Percentiles rank a stretch among this genome's conserved stretches.
Evolutionary conservation across 2,329 filamentous ascomycete species (phyloP).

Genomic region (Calonectria pseudoreteaudii): DNA sequence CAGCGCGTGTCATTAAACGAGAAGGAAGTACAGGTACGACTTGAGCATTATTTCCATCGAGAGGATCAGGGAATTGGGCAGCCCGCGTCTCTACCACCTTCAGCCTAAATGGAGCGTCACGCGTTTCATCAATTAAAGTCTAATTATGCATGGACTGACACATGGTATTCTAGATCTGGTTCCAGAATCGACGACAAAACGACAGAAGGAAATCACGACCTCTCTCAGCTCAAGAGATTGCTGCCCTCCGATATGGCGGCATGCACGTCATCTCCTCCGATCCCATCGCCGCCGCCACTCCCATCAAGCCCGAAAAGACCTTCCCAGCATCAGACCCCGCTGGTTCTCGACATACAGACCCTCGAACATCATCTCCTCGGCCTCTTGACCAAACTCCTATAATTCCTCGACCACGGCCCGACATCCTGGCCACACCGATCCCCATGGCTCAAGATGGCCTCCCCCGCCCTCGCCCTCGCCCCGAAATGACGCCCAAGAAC

Average conservation of each 20-base stretch:
- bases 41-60: background rate
- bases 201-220: slow-evolving; percentile 90
- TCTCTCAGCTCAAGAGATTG: slow-evolving; percentile 81
- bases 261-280: slow-evolving; percentile 65
- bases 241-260: slow-evolving; percentile 67
- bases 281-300: slow-evolving; percentile 45
- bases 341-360: slow-evolving; percentile 39
- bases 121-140: slow-evolving; percentile 17
- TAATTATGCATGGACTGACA: slow-evolving; percentile 32
- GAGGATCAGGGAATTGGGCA: background rate
- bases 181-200: slow-evolving; percentile 94
- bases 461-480: slow-evolving; percentile 30
- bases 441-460: slow-evolving; percentile 32
- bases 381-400: slow-evolving; percentile 42
- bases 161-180: slow-evolving; percentile 82
- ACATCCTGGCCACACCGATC: slow-evolving; percentile 42
- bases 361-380: slow-evolving; percentile 39
- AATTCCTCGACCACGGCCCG: slow-evolving; percentile 40
- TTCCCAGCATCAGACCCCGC: slow-evolving; percentile 45
- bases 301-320: slow-evolving; percentile 42
- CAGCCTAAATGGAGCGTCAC: slow-evolving; percentile 27
- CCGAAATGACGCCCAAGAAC: slow-evolving; percentile 41
- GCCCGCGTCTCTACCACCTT: slow-evolving; percentile 13
- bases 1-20: slow-evolving; percentile 88
- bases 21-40: slow-evolving; percentile 92